These are phyloP conservation scores for Posidonia australis DNA, from an alignment of 106 monocot species.

Conservation along the genomic window DNA sequence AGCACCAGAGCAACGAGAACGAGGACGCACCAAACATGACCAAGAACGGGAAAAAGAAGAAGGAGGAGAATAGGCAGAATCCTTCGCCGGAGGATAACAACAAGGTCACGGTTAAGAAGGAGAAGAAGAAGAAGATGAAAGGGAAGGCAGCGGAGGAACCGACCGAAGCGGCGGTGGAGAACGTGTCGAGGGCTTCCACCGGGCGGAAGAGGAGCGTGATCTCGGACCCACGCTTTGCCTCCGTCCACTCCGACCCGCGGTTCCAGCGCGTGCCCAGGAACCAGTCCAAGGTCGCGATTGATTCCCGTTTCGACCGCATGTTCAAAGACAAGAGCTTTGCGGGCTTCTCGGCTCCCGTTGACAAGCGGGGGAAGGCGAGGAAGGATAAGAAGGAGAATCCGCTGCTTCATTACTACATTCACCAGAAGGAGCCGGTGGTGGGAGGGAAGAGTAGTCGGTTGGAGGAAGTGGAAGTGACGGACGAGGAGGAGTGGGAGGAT, in stretches of 20 bases:
- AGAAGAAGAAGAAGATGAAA: not conserved
- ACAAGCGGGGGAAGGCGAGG: slow-evolving; percentile 61
- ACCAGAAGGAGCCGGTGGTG: slow-evolving; percentile 24
- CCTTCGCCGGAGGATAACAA: not conserved
- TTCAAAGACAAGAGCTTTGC: slow-evolving; percentile 45
- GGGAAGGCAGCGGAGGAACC: not conserved
- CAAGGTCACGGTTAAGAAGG: not conserved
- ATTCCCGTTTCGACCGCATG: slow-evolving; percentile 52
- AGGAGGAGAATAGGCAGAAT: slow-evolving; percentile 2
- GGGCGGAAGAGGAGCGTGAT: slow-evolving; percentile 17
- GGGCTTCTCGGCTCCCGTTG: slow-evolving; percentile 45
- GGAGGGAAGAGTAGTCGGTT: not conserved
- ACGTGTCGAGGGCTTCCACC: not conserved
- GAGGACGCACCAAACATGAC: not conserved
- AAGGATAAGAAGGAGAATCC: slow-evolving; percentile 35
- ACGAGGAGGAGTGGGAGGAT: slow-evolving; percentile 6
- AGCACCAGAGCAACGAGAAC: not conserved
- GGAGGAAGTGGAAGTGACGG: slow-evolving; percentile 1
- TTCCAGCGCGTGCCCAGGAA: slow-evolving; percentile 58
- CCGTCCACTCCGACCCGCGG: slow-evolving; percentile 63
- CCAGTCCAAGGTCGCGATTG: slow-evolving; percentile 57
- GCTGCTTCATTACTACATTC: slow-evolving; percentile 43
- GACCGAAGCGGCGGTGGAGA: not conserved
- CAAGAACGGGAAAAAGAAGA: slow-evolving; percentile 1
- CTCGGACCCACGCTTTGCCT: slow-evolving; percentile 49